Base-by-base conservation (phyloP, 2,329 filamentous ascomycete species). In the Penicillium brasilianum region DNA sequence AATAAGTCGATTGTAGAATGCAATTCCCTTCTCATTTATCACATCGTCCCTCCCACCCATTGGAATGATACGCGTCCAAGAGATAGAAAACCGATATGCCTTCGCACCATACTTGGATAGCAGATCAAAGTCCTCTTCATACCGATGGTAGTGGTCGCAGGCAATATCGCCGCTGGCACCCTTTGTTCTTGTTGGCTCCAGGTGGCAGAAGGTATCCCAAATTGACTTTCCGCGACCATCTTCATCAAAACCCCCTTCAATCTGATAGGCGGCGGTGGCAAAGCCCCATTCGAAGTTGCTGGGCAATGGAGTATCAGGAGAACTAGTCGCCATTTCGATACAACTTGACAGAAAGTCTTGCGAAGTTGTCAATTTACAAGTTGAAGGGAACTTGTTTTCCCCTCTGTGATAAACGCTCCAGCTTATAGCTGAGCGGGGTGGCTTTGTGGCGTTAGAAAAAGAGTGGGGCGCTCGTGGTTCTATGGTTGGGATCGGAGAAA, bases 1-100 rank as follows among this genome's bases (percentile, higher is more conserved):
- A 51, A 83, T 79, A 0, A 83, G 64, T 54, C 78, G 74, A 51
- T 80, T 76, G 63, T 83, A 83, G 60, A 82, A 80, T 0, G 71
- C 70, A 13, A 83, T 68, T 0, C 77, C 81, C 6, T 71, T 60
- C 60, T 80, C 74, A 58, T 82, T 83, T 61, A 83, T 67, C 0
- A 76, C 74, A 37, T 75, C 78, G 3, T 72, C 67, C 0, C 75
- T 71, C 2, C 72, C 67, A 4, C 80, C 81, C 30, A 82, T 79
- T 0, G 81, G 81, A 18, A 83, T 74, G 36, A 83, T 78, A 1
- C 81, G 72, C 4, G 77, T 74, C 81, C 80, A 83, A 0, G 79
- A 74, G 43, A 83, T 75, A 8, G 76, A 78, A 69, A 82, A 82
- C 0, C 72, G 69, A 55, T 76, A 78, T 16, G 66, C 66, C 3